Evolutionary conservation across 257 asterid genomes (phyloP).

Genomic region (Solanum dulcamara): DNA sequence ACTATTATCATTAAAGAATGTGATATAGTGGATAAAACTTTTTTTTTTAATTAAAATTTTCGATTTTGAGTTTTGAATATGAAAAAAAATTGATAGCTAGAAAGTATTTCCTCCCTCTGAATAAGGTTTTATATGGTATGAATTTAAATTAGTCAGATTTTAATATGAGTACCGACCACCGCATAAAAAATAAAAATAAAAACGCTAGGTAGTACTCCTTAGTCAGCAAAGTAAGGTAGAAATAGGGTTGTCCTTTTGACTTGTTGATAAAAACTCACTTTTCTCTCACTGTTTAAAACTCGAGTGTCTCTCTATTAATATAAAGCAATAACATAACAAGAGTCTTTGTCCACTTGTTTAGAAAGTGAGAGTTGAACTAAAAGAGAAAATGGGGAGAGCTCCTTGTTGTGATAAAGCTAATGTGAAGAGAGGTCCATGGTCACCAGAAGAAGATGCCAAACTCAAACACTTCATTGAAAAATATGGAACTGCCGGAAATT

Average conservation of each 20-base stretch:
- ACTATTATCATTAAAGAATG: too few relatives aligned
- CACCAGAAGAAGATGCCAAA: conserved; percentile 4
- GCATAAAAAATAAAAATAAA: too few relatives aligned
- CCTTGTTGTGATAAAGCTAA: conserved; percentile 1
- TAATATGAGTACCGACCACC: too few relatives aligned
- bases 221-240: not conserved
- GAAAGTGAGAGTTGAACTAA: not conserved
- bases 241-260: not conserved
- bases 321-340: not conserved
- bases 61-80: too few relatives aligned
- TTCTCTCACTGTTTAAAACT: not conserved
- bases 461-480: not conserved
- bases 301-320: not conserved
- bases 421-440: conserved; percentile 4
- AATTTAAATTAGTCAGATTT: too few relatives aligned
- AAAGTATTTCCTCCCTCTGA: too few relatives aligned
- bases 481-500: not conserved
- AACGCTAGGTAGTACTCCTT: not conserved
- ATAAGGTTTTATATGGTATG: too few relatives aligned
- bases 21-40: too few relatives aligned
- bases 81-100: fast-evolving
- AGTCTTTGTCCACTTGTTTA: not conserved
- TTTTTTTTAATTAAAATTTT: too few relatives aligned
- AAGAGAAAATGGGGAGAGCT: not conserved
- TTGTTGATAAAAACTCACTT: not conserved